phyloP scores from a whole-genome alignment of 176 grass and related monocot genomes.

The Puya raimondii region DNA sequence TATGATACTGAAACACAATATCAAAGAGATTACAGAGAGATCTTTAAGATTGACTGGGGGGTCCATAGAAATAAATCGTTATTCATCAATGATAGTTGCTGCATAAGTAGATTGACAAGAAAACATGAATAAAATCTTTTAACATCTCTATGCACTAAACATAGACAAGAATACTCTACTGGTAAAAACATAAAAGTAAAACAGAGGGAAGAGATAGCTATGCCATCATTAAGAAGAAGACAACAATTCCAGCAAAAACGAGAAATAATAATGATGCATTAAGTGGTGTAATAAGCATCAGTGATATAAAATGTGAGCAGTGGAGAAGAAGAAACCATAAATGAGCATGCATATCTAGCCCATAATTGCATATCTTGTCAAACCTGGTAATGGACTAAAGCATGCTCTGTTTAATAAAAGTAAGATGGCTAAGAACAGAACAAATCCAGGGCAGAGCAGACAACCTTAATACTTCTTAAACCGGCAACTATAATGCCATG shows the following conservation, averaged over 20 bases:
- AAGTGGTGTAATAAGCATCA: background rate
- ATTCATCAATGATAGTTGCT: too few species aligned
- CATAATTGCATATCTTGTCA: background rate
- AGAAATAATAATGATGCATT: background rate
- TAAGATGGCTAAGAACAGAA: background rate
- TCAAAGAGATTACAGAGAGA: too few species aligned
- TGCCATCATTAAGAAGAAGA: background rate
- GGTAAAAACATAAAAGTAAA: background rate
- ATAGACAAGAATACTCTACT: too few species aligned
- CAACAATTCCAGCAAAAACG: background rate
- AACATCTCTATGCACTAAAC: too few species aligned
- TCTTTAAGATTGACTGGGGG: too few species aligned
- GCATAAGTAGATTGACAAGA: too few species aligned
- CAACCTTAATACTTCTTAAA: constrained; percentile 97
- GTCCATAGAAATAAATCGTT: too few species aligned
- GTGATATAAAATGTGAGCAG: background rate
- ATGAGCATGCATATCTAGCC: background rate
- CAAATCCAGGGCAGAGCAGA: constrained; percentile 15
- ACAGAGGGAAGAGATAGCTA: background rate
- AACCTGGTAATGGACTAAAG: background rate
- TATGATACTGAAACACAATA: background rate
- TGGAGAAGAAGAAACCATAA: background rate
- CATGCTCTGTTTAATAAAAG: background rate
- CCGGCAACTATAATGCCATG: constrained; percentile 97
- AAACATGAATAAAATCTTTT: too few species aligned